phyloP scores from a whole-genome alignment of 768 basidiomycete species.

The Termitomyces bulborhizus region DNA sequence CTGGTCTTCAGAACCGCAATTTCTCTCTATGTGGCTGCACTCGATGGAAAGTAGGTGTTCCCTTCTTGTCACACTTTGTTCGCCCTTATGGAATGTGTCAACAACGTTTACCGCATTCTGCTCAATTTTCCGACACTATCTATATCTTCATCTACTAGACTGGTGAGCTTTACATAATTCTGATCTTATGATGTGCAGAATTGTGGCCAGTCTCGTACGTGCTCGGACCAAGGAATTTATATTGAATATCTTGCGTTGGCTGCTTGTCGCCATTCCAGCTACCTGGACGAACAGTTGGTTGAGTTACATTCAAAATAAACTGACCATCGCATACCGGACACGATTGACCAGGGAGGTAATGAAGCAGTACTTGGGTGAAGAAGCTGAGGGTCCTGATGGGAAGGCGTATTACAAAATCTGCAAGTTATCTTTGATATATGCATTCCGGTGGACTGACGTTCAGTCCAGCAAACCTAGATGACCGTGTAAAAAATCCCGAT shows the following conservation, averaged over 20 bases:
- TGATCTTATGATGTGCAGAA: slow-evolving; percentile 38
- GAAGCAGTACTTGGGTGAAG: slow-evolving; percentile 76
- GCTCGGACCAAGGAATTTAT: slow-evolving; percentile 76
- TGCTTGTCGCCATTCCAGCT: slow-evolving; percentile 87
- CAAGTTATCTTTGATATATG: slow-evolving; percentile 25
- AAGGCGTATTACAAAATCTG: slow-evolving; percentile 94
- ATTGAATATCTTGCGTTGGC: slow-evolving; percentile 82
- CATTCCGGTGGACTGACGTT: background rate
- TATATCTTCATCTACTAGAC: background rate
- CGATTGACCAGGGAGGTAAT: slow-evolving; percentile 81
- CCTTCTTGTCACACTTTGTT: background rate
- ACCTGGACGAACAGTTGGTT: slow-evolving; percentile 94
- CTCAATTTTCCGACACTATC: too few relatives aligned
- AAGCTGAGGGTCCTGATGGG: slow-evolving; percentile 54
- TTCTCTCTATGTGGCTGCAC: slow-evolving; percentile 87
- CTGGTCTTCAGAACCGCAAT: slow-evolving; percentile 88
- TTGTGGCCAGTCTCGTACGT: slow-evolving; percentile 91
- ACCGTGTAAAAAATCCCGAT: slow-evolving; percentile 93
- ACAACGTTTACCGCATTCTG: background rate
- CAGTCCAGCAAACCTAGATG: slow-evolving; percentile 81
- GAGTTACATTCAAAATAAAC: slow-evolving; percentile 88
- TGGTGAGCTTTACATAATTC: background rate
- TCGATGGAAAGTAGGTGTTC: slow-evolving; percentile 77
- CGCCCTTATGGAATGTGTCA: background rate
- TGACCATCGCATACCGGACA: slow-evolving; percentile 84